Conservation (phyloP, 1,139 yeast genomes). For the Geotrichum klebahnii region DNA sequence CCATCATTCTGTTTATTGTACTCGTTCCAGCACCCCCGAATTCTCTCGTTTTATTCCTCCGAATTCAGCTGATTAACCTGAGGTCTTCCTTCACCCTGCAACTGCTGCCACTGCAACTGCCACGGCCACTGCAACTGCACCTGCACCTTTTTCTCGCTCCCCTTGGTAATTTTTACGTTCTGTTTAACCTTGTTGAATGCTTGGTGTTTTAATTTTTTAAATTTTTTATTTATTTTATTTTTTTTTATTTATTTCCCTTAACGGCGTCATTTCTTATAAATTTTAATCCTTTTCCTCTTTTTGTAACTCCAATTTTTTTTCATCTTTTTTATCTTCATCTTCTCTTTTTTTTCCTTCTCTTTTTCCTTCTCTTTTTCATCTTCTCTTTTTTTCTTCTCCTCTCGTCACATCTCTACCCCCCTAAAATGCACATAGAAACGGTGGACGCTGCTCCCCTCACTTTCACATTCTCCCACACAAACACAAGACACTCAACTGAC, state of each 20-base stretch:
- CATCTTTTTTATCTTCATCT: not conserved
- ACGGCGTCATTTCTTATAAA: not conserved
- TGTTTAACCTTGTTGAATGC: not conserved
- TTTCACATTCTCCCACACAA: slow-evolving; percentile 3
- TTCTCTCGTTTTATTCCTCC: no score
- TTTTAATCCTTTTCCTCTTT: not conserved
- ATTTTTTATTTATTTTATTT: no score
- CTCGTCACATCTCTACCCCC: not conserved
- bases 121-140: no score
- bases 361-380: not conserved
- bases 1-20: no score
- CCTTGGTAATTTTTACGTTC: not conserved
- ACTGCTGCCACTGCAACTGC: no score
- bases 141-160: not conserved
- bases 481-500: not conserved
- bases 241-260: not conserved
- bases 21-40: no score
- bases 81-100: no score
- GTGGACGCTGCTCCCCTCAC: slow-evolving; percentile 15
- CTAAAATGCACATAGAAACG: slow-evolving; percentile 12
- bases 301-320: not conserved
- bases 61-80: no score
- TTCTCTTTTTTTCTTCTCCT: not conserved
- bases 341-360: not conserved
- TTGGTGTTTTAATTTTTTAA: not conserved